Base-by-base conservation (phyloP, 495 filamentous ascomycete genomes). In the Pseudevernia furfuracea region DNA sequence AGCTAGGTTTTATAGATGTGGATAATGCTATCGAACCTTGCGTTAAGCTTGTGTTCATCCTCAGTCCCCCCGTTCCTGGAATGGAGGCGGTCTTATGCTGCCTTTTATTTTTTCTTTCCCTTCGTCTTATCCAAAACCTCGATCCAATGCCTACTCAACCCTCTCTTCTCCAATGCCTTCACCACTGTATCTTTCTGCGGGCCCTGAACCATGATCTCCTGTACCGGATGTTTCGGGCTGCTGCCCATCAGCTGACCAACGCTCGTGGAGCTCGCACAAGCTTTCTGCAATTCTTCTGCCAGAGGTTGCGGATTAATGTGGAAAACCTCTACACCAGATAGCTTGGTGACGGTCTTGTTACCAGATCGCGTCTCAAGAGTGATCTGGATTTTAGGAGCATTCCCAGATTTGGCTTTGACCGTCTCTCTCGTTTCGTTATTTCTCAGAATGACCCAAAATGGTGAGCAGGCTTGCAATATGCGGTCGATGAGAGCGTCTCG, bases 161-260 rank as follows among this genome's bases (percentile, higher is more conserved):
- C 87, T 55, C 86, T 79, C 69, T 78, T 81, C 59, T 80, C 78
- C 68, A 90, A 73, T 39, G 84, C 87, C 69, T 77, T 82, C 39
- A 85, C 74, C 43, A 90, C 77, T 6, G 77, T 82, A 63, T 82
- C 79, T 46, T 80, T 79, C 75, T 89, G 86, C 66, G 86, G 84
- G 11, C 87, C 87, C 70, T 90, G 87, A 3, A 89, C 81, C 74
- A 86, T 75, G 41, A 90, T 81, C 72, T 90, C 87, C 84, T 88
- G 85, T 1, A 88, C 76, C 3, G 83, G 83, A 69, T 82, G 82
- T 64, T 85, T 81, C 17, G 84, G 84, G 66, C 77, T 78, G 52
- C 77, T 79, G 8, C 87, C 87, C 12, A 74, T 77, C 55, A 86
- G 74, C 68, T 86, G 82, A 7, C 80, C 76, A 9, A 89, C 86